Evolutionary conservation across 345 rosid species (phyloP), one percentile per base, ranked within the genome.

Genomic region (Hibiscus mutabilis): DNA sequence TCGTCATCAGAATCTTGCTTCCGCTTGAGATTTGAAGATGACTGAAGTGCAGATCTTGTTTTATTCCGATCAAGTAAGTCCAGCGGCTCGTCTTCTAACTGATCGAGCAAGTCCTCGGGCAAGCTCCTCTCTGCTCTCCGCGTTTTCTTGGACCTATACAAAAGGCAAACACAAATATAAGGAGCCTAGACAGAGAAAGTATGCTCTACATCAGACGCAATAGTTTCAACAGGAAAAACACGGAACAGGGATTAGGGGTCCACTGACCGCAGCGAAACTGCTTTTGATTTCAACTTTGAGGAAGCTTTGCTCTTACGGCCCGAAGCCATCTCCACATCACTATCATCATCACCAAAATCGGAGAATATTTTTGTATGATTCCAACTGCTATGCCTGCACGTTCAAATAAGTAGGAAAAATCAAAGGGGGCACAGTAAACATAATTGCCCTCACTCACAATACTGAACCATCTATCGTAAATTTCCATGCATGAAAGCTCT

Each of bases 351-450:
- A 51, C 77, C 89, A 74, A 80, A 86, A 77, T 91, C 99, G 46
- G 98, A 92, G 79, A 92, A 95, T 82, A 95, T 86, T 77, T 84
- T 92, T 19, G 99, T 85, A 83, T 90, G 96, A 82, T 92, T 92
- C 99, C 99, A 95, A 72, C 83, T 80, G 83, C 99, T 95, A 69
- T 70, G 79, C 90, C 99, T 90, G 87, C 60, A 74, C 29, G 5
- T 10, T 53, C 6, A 79, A 71, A 33, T 37, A 37, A 37, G 42
- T 37, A 37, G 42, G 42, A 37, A 37, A 37, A 37, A 37, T 18
- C 24, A n/a, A 58, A 31, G 25, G 35, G 58, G 0, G 35, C 47
- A 18, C 46, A 62, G 67, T 18, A 35, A 22, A 62, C 11, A 35
- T 2, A 19, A 37, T 62, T 63, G 29, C 9, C 68, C 16, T 19